Base-by-base conservation (phyloP, 192 early-diverging fungal species). In the Geosiphon pyriformis region DNA sequence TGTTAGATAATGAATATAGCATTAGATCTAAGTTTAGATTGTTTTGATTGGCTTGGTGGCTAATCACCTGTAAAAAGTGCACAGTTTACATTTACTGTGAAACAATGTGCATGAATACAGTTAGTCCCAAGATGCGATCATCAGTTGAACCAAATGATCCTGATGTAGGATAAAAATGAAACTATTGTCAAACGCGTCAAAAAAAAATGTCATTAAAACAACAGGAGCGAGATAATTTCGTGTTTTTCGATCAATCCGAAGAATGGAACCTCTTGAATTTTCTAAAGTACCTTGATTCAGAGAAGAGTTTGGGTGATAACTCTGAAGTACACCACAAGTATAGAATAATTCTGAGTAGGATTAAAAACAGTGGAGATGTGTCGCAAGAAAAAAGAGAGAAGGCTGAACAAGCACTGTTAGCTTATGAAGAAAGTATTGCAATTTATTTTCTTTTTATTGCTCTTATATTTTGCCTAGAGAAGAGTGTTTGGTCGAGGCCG, bases 251-350 rank as follows among this genome's bases (percentile, higher is more conserved):
- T 12, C 54, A 30, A 26, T 56, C 54, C 0, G 54, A 56, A 56
- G 54, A 56, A 56, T 56, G 54, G 54, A 56, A 18, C 18, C 54
- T 56, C 12, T 29, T 30, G 27, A 29, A 56, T n/a, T n/a, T n/a
- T n/a, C 30, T 56, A 22, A 51, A 51, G 49, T 51, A 51, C 2
- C 49, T 51, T 23, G 49, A 51, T 2, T 51, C 49, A 2, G 4
- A 23, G 10, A 8, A 51, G 20, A 23, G 20, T 15, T 51, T 51
- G 2, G 20, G 20, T 2, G 49, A 51, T 23, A 23, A 23, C 20
- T 51, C 49, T 51, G 49, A 51, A 23, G 3, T 15, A 23, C 49
- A 51, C 49, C 49, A 23, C 20, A 51, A 51, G 10, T 51, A 51
- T 51, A n/a, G n/a, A n/a, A 51, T n/a, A 51, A 51, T n/a, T 23